Evolutionary conservation across 805 yeast species (phyloP), one percentile per base, ranked within the genome.

Genomic region (Wickerhamomyces chaumierensis): DNA sequence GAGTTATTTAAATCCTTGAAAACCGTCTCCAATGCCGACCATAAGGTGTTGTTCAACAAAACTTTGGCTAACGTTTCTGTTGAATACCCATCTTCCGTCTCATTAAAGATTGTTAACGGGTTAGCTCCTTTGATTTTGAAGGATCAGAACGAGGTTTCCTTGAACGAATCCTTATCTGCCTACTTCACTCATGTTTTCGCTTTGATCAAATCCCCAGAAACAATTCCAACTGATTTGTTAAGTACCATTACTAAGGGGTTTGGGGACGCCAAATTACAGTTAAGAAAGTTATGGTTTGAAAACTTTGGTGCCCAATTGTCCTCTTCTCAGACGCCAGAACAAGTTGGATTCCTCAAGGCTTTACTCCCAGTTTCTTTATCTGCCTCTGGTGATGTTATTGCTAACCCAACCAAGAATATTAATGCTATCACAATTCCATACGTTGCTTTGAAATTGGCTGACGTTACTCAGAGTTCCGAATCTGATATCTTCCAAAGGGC

Each of bases 81-180:
- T 3, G 42, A 53, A 3, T 44, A 37, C 20, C 5, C 29, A 21
- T 44, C 47, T 12, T 44, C 56, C 3, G 51, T 60, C 4, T 64
- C 73, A 2, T 44, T 52, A 1, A 62, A 59, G 27, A 57, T 80
- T 4, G 55, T 71, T 2, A 50, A 59, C 1, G 65, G 60, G 0
- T 51, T 85, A 28, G 45, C 68, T 2, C 66, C 80, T 2, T 59
- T 77, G n/a, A 63, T 81, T 3, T 38, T 71, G 0, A 87, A 83
- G 48, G 97, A 90, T 49, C 73, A 76, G 35, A 84, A 86, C 48
- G 97, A 90, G 51, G 15, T 45, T 1, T 73, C 83, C 0, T 62
- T 87, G 31, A 42, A 61, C 3, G 60, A 65, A 3, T 61, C 76
- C 41, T 61, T 80, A 6, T 55, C 58, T 8, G 69, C 81, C 0